Evolutionary conservation across 2,329 filamentous ascomycete species (phyloP), one percentile per base, ranked within the genome.

Genomic region (Penicillium expansum): DNA sequence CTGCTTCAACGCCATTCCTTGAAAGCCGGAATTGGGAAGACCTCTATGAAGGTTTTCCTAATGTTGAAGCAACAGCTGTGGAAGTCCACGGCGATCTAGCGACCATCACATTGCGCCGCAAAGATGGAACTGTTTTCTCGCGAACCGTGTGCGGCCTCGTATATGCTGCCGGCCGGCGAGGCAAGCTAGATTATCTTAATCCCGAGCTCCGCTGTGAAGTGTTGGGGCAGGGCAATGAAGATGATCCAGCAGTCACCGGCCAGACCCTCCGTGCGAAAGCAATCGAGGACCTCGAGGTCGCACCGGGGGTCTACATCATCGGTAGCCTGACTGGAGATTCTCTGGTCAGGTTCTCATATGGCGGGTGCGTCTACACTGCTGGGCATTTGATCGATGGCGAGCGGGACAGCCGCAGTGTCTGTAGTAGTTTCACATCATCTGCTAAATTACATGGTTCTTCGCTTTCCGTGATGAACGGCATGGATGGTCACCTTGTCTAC

Each of bases 311-410:
- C 30, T 85, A 84, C 66, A 78, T 83, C 42, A 81, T 82, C 37
- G 84, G 84, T 11, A 85, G 83, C 60, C 64, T 86, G 48, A 83
- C 83, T 0, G 84, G 84, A 4, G 84, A 86, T 66, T 84, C 83
- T 3, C 73, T 86, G 4, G 81, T 86, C 27, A 75, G 83, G 1
- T 84, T 85, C 63, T 82, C 82, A 9, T 82, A 84, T 29, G 83
- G 84, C 3, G 80, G 83, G 5, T 85, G 83, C 61, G 79, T 82
- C 8, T 82, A 82, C 63, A 77, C 80, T 5, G 84, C 83, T 4
- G 80, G 82, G 4, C 80, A 77, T 58, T 77, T 86, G 20, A 75
- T 81, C 44, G 58, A 62, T 8, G 57, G 63, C 5, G 59, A 65
- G 24, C 50, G 62, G 5, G 60, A 64, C 35, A 47, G 54, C 5